Evolutionary conservation across 108 stramenopile species (phyloP).

Genomic region (Pelagomonas calceolata): DNA sequence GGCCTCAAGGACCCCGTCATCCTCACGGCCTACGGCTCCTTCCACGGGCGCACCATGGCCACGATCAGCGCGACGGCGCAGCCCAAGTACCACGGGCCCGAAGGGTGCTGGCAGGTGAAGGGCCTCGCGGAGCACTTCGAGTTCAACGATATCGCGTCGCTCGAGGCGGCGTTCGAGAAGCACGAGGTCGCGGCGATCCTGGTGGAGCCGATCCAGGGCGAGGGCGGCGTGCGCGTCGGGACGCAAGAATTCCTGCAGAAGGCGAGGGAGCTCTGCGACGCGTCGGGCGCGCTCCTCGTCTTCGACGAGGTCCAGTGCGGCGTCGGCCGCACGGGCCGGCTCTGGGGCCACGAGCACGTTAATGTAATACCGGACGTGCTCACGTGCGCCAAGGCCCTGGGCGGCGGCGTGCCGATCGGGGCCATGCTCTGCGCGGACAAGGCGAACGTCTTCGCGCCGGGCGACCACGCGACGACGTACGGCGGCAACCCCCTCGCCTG

Average conservation of each 20-base stretch:
- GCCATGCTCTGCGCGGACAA: conserved; percentile 87
- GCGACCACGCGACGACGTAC: conserved; percentile 93
- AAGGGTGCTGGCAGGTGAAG: conserved; percentile 32
- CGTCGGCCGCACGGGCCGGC: conserved; percentile 84
- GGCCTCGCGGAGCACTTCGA: conserved; percentile 61
- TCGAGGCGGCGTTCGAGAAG: conserved; percentile 37
- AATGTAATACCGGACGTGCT: conserved; percentile 84
- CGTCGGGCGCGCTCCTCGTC: conserved; percentile 74
- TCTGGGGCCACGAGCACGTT: conserved; percentile 86
- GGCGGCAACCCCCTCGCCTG: conserved; percentile 88
- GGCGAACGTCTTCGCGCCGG: conserved; percentile 78
- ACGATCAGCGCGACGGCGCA: conserved; percentile 87
- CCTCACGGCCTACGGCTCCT: conserved; percentile 76
- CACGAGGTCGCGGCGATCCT: conserved; percentile 82
- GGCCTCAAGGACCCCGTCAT: conserved; percentile 68
- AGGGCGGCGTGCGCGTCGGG: conserved; percentile 87
- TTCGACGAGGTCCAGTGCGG: conserved; percentile 95
- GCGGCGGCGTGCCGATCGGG: conserved; percentile 93
- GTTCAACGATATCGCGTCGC: conserved; percentile 73
- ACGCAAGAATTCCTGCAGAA: conserved; percentile 58
- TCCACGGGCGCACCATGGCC: conserved; percentile 90
- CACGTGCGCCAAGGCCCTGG: conserved; percentile 91
- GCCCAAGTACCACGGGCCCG: conserved; percentile 79
- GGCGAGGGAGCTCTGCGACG: conserved; percentile 68
- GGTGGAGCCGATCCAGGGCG: conserved; percentile 90